Conservation (phyloP, 2,329 filamentous ascomycete species). For the Colletotrichum camelliae region DNA sequence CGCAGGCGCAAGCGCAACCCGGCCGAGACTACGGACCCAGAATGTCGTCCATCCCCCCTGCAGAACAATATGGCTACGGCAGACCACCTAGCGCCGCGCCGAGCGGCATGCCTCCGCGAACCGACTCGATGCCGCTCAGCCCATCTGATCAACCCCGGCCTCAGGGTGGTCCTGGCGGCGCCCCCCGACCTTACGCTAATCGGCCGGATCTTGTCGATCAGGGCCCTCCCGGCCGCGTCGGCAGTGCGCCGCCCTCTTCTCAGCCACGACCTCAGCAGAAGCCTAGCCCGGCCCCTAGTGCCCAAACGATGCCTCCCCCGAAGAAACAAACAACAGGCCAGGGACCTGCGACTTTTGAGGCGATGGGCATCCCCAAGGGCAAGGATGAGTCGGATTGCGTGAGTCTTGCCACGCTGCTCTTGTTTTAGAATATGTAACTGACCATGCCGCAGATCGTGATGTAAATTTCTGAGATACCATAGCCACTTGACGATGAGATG, state of each 20-base stretch:
- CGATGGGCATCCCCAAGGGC: conserved; percentile 90
- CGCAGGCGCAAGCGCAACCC: conserved; percentile 27
- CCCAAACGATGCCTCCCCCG: conserved; percentile 38
- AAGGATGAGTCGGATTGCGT: conserved; percentile 93
- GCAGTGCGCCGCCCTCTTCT: conserved; percentile 40
- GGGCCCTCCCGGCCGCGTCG: conserved; percentile 32
- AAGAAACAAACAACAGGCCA: conserved; percentile 61
- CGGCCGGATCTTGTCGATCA: conserved; percentile 17
- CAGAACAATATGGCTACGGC: conserved; percentile 31
- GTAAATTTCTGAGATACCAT: conserved; percentile 20
- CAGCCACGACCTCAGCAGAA: conserved; percentile 29
- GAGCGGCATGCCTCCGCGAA: conserved; percentile 30
- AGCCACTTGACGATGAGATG: conserved; percentile 14
- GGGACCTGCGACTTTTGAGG: conserved; percentile 94
- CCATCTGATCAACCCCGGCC: conserved; percentile 13
- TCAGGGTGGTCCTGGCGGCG: conserved; percentile 2
- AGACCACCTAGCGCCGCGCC: conserved; percentile 34
- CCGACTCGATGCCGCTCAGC: conserved; percentile 34
- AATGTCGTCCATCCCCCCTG: conserved; percentile 30
- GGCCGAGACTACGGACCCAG: conserved; percentile 45
- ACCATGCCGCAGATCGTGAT: conserved; percentile 12
- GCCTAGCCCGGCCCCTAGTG: conserved; percentile 33
- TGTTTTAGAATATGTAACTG: neutral
- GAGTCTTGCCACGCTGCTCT: conserved; percentile 42
- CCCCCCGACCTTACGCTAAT: conserved; percentile 4